Evolutionary conservation across 2,329 filamentous ascomycete genomes (phyloP).

Genomic region (Pseudogymnoascus sp.): DNA sequence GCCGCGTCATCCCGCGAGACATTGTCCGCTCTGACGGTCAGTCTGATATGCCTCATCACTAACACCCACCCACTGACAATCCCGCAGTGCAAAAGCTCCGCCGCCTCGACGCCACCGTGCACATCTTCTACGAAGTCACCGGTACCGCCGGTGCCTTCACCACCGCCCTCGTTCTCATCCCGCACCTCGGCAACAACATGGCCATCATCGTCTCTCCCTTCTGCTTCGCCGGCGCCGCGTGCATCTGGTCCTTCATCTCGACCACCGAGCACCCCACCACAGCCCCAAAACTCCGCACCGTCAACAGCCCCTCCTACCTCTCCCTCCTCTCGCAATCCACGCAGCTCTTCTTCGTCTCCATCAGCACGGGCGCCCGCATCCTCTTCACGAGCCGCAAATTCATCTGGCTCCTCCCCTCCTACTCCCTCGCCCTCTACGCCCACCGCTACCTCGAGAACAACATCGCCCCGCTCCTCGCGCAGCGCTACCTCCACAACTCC

Average conservation of each 20-base stretch:
- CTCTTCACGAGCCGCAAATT: conserved; percentile 39
- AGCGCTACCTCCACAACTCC: conserved; percentile 38
- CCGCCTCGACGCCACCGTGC: conserved; percentile 22
- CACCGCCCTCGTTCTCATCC: conserved; percentile 41
- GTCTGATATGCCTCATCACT: conserved; percentile 33
- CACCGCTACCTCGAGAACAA: conserved; percentile 43
- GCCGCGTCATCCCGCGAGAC: conserved; percentile 41
- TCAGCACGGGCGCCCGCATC: conserved; percentile 37
- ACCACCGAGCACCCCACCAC: conserved; percentile 30
- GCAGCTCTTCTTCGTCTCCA: conserved; percentile 37
- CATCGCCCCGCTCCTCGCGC: conserved; percentile 37
- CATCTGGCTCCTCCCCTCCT: conserved; percentile 41
- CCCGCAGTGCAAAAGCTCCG: conserved; percentile 29
- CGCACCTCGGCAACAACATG: conserved; percentile 41
- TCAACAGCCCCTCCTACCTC: conserved; percentile 29
- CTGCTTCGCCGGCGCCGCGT: conserved; percentile 35
- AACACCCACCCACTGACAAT: conserved; percentile 41
- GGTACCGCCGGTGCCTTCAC: conserved; percentile 39
- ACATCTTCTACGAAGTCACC: conserved; percentile 40
- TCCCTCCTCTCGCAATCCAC: conserved; percentile 33
- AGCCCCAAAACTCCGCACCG: conserved; percentile 14
- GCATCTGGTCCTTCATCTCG: conserved; percentile 39
- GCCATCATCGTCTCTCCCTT: conserved; percentile 43
- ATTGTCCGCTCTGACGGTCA: conserved; percentile 38
- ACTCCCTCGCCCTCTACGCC: conserved; percentile 40